Evolutionary conservation across 2,329 filamentous ascomycete genomes (phyloP).

Genomic region (Beauveria caledonica): DNA sequence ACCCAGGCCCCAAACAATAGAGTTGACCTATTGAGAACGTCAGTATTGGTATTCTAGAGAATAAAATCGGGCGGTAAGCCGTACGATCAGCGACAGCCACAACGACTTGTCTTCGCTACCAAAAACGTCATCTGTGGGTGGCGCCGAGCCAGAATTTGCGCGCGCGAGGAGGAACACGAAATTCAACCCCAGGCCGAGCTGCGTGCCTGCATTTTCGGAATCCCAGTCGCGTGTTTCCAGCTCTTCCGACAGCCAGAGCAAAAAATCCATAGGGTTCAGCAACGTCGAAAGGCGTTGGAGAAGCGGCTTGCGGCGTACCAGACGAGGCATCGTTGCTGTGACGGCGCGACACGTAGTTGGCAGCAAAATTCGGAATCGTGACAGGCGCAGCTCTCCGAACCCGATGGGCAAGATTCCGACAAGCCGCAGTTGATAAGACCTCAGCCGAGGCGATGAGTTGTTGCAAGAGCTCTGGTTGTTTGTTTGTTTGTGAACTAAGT

Average conservation of each 20-base stretch:
- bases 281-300: conserved; percentile 70
- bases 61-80: conserved; percentile 19
- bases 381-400: background rate
- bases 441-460: background rate
- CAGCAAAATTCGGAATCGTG: background rate
- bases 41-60: conserved; percentile 6
- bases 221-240: conserved; percentile 89
- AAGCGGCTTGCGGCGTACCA: conserved; percentile 75
- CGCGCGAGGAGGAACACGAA: conserved; percentile 72
- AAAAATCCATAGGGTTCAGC: conserved; percentile 80
- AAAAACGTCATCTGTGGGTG: conserved; percentile 73
- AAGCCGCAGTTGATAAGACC: background rate
- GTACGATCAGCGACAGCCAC: conserved; percentile 53
- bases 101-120: conserved; percentile 57
- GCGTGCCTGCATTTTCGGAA: conserved; percentile 66
- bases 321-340: conserved; percentile 52
- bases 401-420: background rate
- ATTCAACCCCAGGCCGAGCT: conserved; percentile 70
- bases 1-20: conserved; percentile 63
- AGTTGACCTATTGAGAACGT: conserved; percentile 45
- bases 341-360: background rate
- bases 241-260: conserved; percentile 87
- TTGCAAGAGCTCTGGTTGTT: conserved; percentile 5
- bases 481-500: conserved; percentile 5
- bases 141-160: conserved; percentile 57